A percentile compares a stretch with the other conserved stretches of the same genome.
Conservation (phyloP, 106 monocot species). For the Gastrodia elata region DNA sequence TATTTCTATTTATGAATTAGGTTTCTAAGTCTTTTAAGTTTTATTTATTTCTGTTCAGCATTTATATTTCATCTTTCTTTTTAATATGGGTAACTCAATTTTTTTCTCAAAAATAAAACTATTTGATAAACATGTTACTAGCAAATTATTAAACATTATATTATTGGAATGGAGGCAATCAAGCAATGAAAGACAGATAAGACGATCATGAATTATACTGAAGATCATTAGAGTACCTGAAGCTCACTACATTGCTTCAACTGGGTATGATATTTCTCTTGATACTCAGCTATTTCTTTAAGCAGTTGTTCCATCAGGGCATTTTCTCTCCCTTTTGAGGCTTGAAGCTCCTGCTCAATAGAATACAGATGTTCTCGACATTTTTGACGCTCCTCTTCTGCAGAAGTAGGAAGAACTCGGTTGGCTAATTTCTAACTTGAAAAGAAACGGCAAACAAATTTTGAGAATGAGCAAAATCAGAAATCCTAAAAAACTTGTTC, state of each 20-base stretch:
- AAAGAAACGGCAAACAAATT: neutral
- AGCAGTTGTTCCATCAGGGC: constrained; percentile 43
- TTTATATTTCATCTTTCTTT: no score
- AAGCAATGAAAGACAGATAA: neutral
- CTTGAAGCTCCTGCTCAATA: constrained; percentile 55
- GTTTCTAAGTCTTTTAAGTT: no score
- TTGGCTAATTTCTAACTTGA: neutral
- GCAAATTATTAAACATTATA: neutral
- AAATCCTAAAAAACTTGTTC: neutral
- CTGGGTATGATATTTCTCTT: constrained; percentile 35
- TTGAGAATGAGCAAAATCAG: neutral
- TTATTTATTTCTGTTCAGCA: no score
- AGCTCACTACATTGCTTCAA: constrained; percentile 43
- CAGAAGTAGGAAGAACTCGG: constrained; percentile 1
- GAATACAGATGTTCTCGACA: constrained; percentile 23
- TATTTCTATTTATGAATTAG: no score
- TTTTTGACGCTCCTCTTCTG: constrained; percentile 52
- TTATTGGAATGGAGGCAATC: neutral
- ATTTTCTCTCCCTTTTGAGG: constrained; percentile 60
- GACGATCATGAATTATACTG: neutral
- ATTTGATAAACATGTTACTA: no score
- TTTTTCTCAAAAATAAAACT: no score
- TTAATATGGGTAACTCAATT: no score
- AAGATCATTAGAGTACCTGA: constrained; percentile 32
- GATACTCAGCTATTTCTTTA: constrained; percentile 46